Evolutionary conservation across 2,329 filamentous ascomycete genomes (phyloP).

Genomic region (Ceratocystis lukuohia): DNA sequence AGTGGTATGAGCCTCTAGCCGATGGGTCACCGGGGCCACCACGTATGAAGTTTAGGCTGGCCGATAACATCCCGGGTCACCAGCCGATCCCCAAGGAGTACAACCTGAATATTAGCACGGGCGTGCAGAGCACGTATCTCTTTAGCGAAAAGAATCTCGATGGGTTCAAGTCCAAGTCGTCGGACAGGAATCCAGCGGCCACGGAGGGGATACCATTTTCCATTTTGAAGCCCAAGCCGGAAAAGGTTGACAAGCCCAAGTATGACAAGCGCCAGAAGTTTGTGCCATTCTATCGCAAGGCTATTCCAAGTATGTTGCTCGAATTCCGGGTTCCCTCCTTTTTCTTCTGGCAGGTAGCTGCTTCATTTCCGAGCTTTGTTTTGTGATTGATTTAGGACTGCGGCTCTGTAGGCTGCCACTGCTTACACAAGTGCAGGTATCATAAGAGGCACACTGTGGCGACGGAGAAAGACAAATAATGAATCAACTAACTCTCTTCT

Average conservation of each 20-base stretch:
- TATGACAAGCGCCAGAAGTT: conserved; percentile 30
- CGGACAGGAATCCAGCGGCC: conserved; percentile 40
- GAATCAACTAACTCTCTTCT: not conserved
- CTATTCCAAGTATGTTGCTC: conserved; percentile 41
- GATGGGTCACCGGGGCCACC: conserved; percentile 23
- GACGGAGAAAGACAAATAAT: too few relatives aligned
- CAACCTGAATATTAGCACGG: conserved; percentile 53
- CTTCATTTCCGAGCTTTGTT: not conserved
- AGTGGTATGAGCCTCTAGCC: conserved; percentile 38
- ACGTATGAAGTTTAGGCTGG: conserved; percentile 53
- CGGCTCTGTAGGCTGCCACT: not conserved
- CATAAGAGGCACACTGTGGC: not conserved
- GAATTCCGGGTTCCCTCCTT: not conserved
- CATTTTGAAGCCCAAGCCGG: conserved; percentile 34
- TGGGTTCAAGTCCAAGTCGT: conserved; percentile 52
- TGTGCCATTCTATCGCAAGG: conserved; percentile 52
- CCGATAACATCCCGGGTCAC: conserved; percentile 51
- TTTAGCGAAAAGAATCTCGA: conserved; percentile 58
- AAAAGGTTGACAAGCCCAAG: conserved; percentile 34
- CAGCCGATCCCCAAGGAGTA: conserved; percentile 77
- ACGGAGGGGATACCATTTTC: conserved; percentile 46
- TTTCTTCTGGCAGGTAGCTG: not conserved
- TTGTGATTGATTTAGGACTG: not conserved
- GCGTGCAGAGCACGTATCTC: conserved; percentile 70
- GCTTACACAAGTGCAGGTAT: not conserved